Conservation (phyloP, 2,329 filamentous ascomycete genomes). For the Colletotrichum higginsianum region DNA sequence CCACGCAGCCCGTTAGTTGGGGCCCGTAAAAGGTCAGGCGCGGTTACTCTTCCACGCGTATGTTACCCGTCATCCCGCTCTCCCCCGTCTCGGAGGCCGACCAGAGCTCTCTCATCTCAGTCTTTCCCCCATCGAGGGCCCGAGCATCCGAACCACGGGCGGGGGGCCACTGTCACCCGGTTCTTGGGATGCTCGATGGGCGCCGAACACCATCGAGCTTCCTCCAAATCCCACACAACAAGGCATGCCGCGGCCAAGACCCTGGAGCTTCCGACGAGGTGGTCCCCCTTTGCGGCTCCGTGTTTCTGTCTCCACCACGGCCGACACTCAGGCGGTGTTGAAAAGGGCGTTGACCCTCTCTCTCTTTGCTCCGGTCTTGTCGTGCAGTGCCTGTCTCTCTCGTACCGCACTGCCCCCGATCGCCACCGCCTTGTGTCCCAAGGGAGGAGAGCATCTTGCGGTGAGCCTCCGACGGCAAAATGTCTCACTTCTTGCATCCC, state of each 20-base stretch:
- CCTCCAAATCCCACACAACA: neutral
- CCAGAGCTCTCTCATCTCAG: conserved; percentile 14
- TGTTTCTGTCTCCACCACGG: conserved; percentile 21
- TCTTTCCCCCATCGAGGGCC: conserved; percentile 19
- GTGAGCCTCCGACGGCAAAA: conserved; percentile 28
- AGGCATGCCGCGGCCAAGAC: neutral
- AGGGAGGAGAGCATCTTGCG: conserved; percentile 27
- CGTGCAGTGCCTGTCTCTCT: neutral
- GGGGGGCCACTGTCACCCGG: neutral
- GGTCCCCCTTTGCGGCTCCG: conserved; percentile 17
- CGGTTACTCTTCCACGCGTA: conserved; percentile 10
- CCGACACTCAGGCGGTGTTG: conserved; percentile 4
- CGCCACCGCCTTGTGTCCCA: conserved; percentile 19
- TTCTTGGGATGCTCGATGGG: conserved; percentile 9
- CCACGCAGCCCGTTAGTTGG: neutral
- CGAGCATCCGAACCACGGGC: conserved; percentile 13
- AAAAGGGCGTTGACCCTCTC: neutral
- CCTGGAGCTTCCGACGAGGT: conserved; percentile 3
- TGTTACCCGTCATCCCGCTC: neutral
- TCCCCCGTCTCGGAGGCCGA: conserved; percentile 14
- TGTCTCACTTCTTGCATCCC: conserved; percentile 34
- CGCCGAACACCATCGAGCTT: neutral
- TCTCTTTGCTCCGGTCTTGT: no score
- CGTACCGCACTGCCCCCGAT: neutral
- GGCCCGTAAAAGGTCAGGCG: no score